These are phyloP conservation scores for Thalassiosira sp. DNA, from an alignment of 352 stramenopile genomes.

Conservation along the genomic window DNA sequence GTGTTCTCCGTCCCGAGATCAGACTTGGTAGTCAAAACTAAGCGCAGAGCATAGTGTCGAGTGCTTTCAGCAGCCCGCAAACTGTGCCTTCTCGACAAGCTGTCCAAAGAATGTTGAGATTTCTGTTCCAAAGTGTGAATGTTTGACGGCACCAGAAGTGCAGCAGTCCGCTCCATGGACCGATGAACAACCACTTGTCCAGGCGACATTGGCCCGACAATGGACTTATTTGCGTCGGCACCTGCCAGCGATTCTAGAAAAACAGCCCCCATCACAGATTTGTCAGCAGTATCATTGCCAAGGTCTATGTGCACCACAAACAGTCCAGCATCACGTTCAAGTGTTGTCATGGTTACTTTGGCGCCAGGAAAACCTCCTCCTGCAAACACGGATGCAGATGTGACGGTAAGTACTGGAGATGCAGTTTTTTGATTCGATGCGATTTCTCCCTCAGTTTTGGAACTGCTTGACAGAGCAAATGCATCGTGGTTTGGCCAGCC, in stretches of 20 bases:
- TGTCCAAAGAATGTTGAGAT: slow-evolving; percentile 23
- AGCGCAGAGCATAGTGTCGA: slow-evolving; percentile 41
- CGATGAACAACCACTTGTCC: slow-evolving; percentile 47
- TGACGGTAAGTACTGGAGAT: slow-evolving; percentile 30
- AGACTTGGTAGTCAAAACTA: slow-evolving; percentile 42
- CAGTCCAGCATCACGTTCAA: slow-evolving; percentile 41
- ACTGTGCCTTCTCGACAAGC: slow-evolving; percentile 26
- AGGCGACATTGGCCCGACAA: slow-evolving; percentile 36
- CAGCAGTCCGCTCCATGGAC: slow-evolving; percentile 41
- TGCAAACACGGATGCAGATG: slow-evolving; percentile 44
- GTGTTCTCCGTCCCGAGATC: background rate
- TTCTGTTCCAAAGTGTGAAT: slow-evolving; percentile 24
- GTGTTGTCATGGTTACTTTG: slow-evolving; percentile 30
- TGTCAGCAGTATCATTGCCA: slow-evolving; percentile 27
- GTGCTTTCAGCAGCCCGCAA: slow-evolving; percentile 32
- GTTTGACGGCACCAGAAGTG: slow-evolving; percentile 46
- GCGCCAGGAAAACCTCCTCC: slow-evolving; percentile 26
- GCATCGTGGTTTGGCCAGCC: slow-evolving; percentile 26
- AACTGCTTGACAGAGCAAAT: background rate
- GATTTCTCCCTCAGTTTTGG: background rate
- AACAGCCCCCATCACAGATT: slow-evolving; percentile 28
- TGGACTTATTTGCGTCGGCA: slow-evolving; percentile 7
- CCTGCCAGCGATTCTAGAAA: slow-evolving; percentile 45
- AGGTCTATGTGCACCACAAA: slow-evolving; percentile 51
- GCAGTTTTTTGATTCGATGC: background rate